Conservation (phyloP, 75 land plant genomes). For the Pinus taeda region DNA sequence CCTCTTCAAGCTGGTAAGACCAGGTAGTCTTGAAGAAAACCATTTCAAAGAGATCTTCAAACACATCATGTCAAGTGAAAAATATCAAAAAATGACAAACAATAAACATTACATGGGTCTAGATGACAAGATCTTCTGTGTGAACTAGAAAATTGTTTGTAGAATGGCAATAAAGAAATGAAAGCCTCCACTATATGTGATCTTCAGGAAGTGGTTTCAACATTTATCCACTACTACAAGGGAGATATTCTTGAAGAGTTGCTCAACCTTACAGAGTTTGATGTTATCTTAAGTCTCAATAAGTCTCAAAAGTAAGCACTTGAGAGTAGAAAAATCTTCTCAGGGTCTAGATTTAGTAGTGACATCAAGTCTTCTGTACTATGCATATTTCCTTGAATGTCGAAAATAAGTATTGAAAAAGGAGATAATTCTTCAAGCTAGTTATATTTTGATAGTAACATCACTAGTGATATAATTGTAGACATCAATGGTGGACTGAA, state of each 20-base stretch:
- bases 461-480: not conserved
- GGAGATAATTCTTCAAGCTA: not conserved
- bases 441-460: slow-evolving; percentile 1
- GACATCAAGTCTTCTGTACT: slow-evolving; percentile 27
- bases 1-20: slow-evolving; percentile 61
- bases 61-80: slow-evolving; percentile 30
- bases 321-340: slow-evolving; percentile 13
- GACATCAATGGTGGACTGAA: slow-evolving; percentile 68
- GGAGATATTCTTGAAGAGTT: slow-evolving; percentile 73
- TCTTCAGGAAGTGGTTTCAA: not conserved
- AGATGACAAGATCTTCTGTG: slow-evolving; percentile 34
- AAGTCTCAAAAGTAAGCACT: slow-evolving; percentile 27
- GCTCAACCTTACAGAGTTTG: slow-evolving; percentile 75
- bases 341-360: slow-evolving; percentile 29
- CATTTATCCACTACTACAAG: slow-evolving; percentile 50
- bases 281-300: slow-evolving; percentile 54
- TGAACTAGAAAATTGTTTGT: slow-evolving; percentile 43
- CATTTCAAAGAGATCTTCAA: slow-evolving; percentile 21
- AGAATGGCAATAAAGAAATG: slow-evolving; percentile 29
- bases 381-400: slow-evolving; percentile 60
- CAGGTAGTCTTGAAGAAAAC: slow-evolving; percentile 43
- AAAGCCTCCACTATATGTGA: slow-evolving; percentile 50
- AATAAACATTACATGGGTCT: slow-evolving; percentile 25
- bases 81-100: slow-evolving; percentile 16
- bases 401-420: slow-evolving; percentile 16